Evolutionary conservation across 2,329 filamentous ascomycete species (phyloP).

Genomic region (Xylariaceae sp.): DNA sequence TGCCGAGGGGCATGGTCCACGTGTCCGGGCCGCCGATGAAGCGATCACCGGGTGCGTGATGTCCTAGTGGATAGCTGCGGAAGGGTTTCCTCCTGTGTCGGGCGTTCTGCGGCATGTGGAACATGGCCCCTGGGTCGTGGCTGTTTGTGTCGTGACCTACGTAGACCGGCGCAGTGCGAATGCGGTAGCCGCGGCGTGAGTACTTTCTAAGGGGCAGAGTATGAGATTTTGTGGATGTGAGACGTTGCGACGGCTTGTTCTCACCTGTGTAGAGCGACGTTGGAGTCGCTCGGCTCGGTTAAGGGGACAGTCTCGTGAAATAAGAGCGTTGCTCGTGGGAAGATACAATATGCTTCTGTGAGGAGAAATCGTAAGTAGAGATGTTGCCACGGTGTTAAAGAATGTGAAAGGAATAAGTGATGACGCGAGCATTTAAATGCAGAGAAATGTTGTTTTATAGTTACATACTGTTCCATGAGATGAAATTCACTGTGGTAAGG

Average conservation of each 20-base stretch:
- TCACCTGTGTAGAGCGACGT: conserved; percentile 2
- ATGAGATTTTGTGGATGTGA: too few species aligned
- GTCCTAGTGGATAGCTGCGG: conserved; percentile 3
- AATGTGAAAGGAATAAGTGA: too few species aligned
- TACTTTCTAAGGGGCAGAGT: background rate
- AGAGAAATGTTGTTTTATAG: too few species aligned
- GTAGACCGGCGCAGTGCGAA: conserved; percentile 2
- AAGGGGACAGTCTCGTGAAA: conserved; percentile 9
- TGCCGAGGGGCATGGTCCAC: conserved; percentile 7
- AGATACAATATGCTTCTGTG: conserved; percentile 6
- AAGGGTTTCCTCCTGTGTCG: background rate
- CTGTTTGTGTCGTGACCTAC: background rate
- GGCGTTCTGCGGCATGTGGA: background rate
- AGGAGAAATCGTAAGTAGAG: too few species aligned
- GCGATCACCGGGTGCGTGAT: background rate
- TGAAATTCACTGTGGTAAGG: conserved; percentile 6
- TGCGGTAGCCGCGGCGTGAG: conserved; percentile 3
- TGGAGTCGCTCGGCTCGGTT: background rate
- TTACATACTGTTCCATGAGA: conserved; percentile 9
- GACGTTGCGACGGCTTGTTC: too few species aligned
- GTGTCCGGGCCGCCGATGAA: conserved; percentile 10
- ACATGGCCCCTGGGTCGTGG: background rate
- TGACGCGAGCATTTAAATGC: too few species aligned
- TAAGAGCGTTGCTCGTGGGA: conserved; percentile 9
- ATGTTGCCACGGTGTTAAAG: too few species aligned